Evolutionary conservation across 2,329 filamentous ascomycete genomes (phyloP).

Genomic region (Fusarium sp.): DNA sequence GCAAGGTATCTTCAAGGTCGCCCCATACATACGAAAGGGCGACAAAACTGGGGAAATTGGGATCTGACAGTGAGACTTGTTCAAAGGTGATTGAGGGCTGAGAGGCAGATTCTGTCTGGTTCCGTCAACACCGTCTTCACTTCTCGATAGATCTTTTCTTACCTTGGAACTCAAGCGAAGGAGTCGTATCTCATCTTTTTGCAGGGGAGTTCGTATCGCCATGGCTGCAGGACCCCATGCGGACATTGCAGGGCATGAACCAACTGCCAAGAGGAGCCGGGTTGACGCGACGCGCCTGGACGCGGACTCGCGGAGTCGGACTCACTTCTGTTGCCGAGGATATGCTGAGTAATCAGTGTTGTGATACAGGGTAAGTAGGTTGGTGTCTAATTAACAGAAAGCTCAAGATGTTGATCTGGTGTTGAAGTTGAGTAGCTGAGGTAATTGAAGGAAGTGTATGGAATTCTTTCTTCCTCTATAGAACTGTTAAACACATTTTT

Average conservation of each 20-base stretch:
- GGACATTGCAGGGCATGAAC: neutral
- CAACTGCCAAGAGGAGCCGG: neutral
- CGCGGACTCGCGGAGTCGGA: neutral
- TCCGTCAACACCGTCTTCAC: neutral
- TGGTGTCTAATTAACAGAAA: neutral
- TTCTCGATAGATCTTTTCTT: neutral
- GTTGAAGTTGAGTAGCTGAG: neutral
- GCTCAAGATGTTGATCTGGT: neutral
- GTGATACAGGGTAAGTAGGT: neutral
- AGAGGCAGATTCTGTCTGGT: neutral
- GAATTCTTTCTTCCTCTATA: neutral
- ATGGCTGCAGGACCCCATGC: neutral
- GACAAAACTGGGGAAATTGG: neutral
- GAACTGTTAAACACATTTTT: neutral
- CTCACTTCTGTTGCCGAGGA: neutral
- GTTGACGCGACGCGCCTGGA: neutral
- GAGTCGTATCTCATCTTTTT: neutral
- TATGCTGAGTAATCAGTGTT: neutral
- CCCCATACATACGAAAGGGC: constrained; percentile 20
- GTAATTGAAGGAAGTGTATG: rapidly evolving
- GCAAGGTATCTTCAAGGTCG: neutral
- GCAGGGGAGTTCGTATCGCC: neutral
- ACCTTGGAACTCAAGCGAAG: neutral
- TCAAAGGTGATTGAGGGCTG: neutral
- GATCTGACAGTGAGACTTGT: neutral